These are phyloP conservation scores for Eucalyptus cladocalyx DNA, from an alignment of 345 rosid genomes.

Conservation along the genomic window DNA sequence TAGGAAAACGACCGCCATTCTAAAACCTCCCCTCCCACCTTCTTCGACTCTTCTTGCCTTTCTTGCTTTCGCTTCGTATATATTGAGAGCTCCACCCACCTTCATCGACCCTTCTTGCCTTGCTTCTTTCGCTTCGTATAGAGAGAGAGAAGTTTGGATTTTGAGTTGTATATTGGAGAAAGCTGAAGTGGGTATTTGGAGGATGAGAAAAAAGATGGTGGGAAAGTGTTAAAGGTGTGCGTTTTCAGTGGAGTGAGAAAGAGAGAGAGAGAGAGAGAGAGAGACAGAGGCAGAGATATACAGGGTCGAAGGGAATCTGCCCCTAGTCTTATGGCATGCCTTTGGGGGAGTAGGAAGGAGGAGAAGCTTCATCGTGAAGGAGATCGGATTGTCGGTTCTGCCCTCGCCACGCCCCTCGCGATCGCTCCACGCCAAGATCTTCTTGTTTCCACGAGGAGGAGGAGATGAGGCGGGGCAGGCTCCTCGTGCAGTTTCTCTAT, in stretches of 20 bases:
- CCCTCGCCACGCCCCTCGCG: not conserved
- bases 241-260: not conserved
- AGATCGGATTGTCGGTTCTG: not conserved
- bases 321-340: slow-evolving; percentile 15
- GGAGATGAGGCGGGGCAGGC: slow-evolving; percentile 21
- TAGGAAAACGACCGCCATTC: not conserved
- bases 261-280: not conserved
- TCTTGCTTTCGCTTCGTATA: not conserved
- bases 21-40: not conserved
- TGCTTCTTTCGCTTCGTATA: not conserved
- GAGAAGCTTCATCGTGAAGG: slow-evolving; percentile 1
- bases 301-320: not conserved
- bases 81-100: not conserved
- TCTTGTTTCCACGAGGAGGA: not conserved
- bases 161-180: not conserved
- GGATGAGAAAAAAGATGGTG: not conserved
- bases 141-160: not conserved
- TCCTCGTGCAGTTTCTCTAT: slow-evolving; percentile 8
- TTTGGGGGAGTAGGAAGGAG: not conserved
- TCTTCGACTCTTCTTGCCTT: not conserved
- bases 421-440: not conserved
- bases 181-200: not conserved
- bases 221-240: not conserved
- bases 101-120: not conserved
- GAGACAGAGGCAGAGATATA: not conserved